Base-by-base conservation (phyloP, 2,329 filamentous ascomycete genomes). In the Sporothrix curviconia region DNA sequence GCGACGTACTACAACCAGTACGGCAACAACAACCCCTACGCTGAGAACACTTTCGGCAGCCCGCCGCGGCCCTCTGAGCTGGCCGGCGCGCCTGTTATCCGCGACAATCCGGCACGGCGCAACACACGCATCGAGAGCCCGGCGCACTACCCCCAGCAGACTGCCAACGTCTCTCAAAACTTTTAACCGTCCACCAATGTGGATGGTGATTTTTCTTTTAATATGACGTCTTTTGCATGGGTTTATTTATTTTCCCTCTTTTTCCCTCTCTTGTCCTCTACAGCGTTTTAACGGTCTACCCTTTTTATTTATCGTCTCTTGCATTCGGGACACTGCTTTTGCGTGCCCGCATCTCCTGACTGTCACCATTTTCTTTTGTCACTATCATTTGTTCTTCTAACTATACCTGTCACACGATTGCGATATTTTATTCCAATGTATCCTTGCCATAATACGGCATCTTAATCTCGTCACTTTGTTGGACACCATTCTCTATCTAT, bases 61-160 rank as follows among this genome's bases (percentile, higher is more conserved):
- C 63, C 64, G 4, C 68, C 68, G 30, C 69, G 68, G 36, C 71
- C 71, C 25, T 71, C 74, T 32, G 79, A 78, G 65, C 67, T 73
- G 58, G 71, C 71, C 37, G 77, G 76, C 58, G 86, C 89, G 67
- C 91, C 94, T 1, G 82, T 99, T 54, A 96, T 99, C 63, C 84
- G 92, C 57, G 94, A 99, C 70, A 94, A 97, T 63, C 87, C 88
- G 62, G 94, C 94, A 28, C 80, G 94, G 64, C 84, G 94, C 63
- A 96, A 96, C 74, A 96, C 94, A 12, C 84, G 92, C 61, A 97
- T 99, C 67, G 92, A 97, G 75, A 95, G 87, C 69, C 87, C 90
- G 2, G 83, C 89, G 44, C 89, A 94, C 61, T 95, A 89, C 67
- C 92, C 92, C 11, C 90, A 95, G 68, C 91, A 95, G 76, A 95